phyloP scores from a whole-genome alignment of 2,329 filamentous ascomycete genomes.

The Pseudogymnoascus sp. region DNA sequence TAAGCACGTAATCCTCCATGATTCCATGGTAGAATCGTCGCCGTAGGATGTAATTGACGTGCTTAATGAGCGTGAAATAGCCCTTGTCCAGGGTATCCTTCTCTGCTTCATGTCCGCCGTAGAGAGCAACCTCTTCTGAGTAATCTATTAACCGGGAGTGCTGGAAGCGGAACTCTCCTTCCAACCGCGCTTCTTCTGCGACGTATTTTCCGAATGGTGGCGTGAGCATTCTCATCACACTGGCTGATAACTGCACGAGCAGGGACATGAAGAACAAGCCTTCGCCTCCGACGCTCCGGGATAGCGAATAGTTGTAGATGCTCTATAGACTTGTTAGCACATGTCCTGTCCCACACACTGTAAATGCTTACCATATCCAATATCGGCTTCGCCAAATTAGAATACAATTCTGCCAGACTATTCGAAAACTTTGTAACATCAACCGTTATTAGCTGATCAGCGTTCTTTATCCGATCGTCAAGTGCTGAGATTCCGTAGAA shows the following conservation, averaged over 20 bases:
- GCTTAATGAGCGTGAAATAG: constrained; percentile 98
- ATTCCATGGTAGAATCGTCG: constrained; percentile 94
- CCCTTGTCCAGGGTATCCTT: constrained; percentile 96
- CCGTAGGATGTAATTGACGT: constrained; percentile 88
- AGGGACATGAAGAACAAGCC: constrained; percentile 92
- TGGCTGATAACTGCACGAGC: constrained; percentile 82
- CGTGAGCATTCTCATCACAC: constrained; percentile 86
- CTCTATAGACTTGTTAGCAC: constrained; percentile 36
- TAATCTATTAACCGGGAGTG: constrained; percentile 94
- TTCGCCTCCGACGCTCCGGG: constrained; percentile 90
- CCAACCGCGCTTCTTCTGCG: constrained; percentile 85
- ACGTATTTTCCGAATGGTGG: constrained; percentile 97
- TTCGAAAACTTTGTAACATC: constrained; percentile 96
- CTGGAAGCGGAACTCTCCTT: constrained; percentile 94
- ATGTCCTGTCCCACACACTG: constrained; percentile 14
- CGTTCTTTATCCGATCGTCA: constrained; percentile 97
- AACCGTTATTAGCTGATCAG: constrained; percentile 93
- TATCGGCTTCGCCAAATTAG: constrained; percentile 88
- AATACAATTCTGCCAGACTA: constrained; percentile 88
- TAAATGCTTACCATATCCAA: constrained; percentile 66
- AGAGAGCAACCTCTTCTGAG: constrained; percentile 88
- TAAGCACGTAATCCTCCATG: constrained; percentile 99
- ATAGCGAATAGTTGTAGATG: constrained; percentile 92
- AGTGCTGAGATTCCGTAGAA: constrained; percentile 94
- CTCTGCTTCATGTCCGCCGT: constrained; percentile 84